Base-by-base conservation (phyloP, 2,329 filamentous ascomycete species). In the Mariannaea sp. region DNA sequence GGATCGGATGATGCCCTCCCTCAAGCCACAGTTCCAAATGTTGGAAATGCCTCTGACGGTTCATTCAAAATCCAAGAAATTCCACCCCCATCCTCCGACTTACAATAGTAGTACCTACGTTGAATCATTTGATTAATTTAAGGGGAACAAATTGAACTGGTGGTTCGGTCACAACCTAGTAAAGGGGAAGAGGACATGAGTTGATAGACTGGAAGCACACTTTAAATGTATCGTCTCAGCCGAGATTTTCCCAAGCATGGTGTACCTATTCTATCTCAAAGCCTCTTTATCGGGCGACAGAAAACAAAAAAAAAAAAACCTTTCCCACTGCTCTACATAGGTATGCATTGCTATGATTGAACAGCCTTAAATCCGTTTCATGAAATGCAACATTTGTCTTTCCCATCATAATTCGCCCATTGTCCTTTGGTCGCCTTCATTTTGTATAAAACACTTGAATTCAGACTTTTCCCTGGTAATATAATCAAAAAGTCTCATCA, bases 371-470 rank as follows among this genome's bases (percentile, higher is more conserved):
- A 13, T 13, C 35, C 17, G n/a, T 22, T 19, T 39, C 35, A n/a
- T 39, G 19, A 39, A 39, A 39, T 19, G 19, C 16, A 20, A 24
- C 24, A 20, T 10, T n/a, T n/a, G n/a, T 39, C 19, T 39, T 39
- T 39, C 35, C 35, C 35, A 39, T 39, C 35, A 22, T 39, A 39
- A 39, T 39, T 39, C 19, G 35, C 35, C 35, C 29, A 32, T 12
- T 39, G 35, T 39, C 35, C 24, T 39, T 39, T 22, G 35, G 35
- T 24, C 19, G 35, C 35, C 35, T 39, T 39, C 35, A 20, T 39
- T 36, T 36, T 20, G 22, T 32, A 12, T 8, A 8, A 32, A 39
- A 39, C 35, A 19, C 35, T 19, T n/a, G 8, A 39, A 24, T 8
- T 19, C 13, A 39, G 35, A 39, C 35, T 39, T n/a, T n/a, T 39